Evolutionary conservation across 2,329 filamentous ascomycete species (phyloP).

Genomic region (Acrocalymma vagum): DNA sequence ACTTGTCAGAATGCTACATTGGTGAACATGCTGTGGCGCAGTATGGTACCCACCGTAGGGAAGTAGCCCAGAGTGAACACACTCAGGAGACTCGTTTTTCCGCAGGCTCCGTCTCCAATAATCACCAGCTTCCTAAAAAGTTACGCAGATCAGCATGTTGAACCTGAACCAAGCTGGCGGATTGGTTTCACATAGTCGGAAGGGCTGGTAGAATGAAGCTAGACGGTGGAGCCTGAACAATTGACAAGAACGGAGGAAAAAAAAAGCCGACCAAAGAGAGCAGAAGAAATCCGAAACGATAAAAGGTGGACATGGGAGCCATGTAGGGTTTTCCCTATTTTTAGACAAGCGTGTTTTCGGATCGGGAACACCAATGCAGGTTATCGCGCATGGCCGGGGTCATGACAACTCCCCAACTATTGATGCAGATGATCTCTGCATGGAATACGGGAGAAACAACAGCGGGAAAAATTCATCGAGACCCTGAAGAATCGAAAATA

Average conservation of each 20-base stretch:
- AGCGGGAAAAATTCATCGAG: constrained; percentile 1
- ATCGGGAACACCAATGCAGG: constrained; percentile 49
- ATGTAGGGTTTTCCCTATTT: constrained; percentile 44
- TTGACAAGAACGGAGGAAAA: constrained; percentile 11
- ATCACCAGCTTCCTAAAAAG: constrained; percentile 87
- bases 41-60: constrained; percentile 77
- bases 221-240: constrained; percentile 15
- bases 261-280: constrained; percentile 21
- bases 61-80: constrained; percentile 99
- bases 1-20: constrained; percentile 31
- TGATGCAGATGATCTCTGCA: constrained; percentile 22
- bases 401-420: constrained; percentile 32
- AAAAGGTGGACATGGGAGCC: constrained; percentile 42
- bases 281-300: constrained; percentile 38
- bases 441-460: background rate
- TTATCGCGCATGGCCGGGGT: constrained; percentile 41
- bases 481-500: background rate
- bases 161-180: constrained; percentile 12
- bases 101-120: constrained; percentile 96
- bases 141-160: constrained; percentile 35
- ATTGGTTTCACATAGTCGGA: constrained; percentile 23
- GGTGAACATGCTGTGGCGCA: constrained; percentile 21
- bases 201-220: constrained; percentile 14
- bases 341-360: constrained; percentile 43
- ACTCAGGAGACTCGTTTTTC: constrained; percentile 95